These are phyloP conservation scores for Ophiostoma populinum DNA, from an alignment of 2,329 filamentous ascomycete species.

Conservation along the genomic window DNA sequence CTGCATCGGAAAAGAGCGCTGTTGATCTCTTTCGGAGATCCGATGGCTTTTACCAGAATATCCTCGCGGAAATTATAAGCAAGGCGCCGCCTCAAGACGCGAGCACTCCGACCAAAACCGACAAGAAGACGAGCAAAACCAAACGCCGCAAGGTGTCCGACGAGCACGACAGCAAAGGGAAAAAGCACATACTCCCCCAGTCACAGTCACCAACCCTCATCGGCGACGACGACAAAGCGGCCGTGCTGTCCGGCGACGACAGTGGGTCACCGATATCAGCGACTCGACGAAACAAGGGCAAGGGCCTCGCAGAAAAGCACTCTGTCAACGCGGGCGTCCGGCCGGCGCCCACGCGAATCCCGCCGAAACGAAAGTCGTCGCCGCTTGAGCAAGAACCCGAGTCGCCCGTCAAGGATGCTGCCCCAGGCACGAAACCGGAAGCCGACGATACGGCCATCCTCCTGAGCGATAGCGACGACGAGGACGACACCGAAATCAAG, in stretches of 20 bases:
- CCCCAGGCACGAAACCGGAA: background rate
- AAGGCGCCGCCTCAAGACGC: conserved; percentile 1
- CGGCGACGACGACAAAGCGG: background rate
- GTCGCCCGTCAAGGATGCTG: background rate
- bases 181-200: too few relatives aligned
- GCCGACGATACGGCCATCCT: conserved; percentile 3
- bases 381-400: background rate
- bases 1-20: too few relatives aligned
- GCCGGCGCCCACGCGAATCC: too few relatives aligned
- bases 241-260: background rate
- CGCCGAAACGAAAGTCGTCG: too few relatives aligned
- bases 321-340: conserved; percentile 3
- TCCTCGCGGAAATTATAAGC: conserved; percentile 15
- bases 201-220: background rate
- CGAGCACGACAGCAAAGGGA: conserved; percentile 2
- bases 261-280: background rate
- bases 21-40: conserved; percentile 33
- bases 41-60: conserved; percentile 27
- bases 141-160: conserved; percentile 11
- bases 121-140: background rate
- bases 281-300: conserved; percentile 5
- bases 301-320: conserved; percentile 4
- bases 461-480: conserved; percentile 5
- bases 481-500: background rate
- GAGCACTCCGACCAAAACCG: background rate